These are phyloP conservation scores for Kodamaea alishanica DNA, from an alignment of 1,139 yeast species.

Conservation along the genomic window DNA sequence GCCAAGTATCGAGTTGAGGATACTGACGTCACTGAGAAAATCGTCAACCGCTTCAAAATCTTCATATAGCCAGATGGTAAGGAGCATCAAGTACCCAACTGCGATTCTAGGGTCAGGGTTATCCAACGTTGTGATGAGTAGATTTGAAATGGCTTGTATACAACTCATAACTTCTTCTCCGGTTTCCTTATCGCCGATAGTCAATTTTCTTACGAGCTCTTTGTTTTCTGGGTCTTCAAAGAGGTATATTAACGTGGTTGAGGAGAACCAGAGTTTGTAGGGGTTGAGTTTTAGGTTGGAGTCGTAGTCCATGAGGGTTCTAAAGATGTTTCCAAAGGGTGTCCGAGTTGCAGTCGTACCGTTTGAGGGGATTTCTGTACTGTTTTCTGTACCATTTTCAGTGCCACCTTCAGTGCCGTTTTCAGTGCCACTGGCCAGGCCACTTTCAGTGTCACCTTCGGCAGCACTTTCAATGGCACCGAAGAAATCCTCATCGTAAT, in stretches of 20 bases:
- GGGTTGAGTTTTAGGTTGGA: slow-evolving; percentile 77
- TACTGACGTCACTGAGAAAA: slow-evolving; percentile 65
- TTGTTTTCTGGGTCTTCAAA: slow-evolving; percentile 57
- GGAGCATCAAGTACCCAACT: slow-evolving; percentile 71
- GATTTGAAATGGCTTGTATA: slow-evolving; percentile 76
- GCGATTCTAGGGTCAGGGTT: slow-evolving; percentile 72
- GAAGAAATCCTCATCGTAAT: slow-evolving; percentile 27
- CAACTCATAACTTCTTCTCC: slow-evolving; percentile 76
- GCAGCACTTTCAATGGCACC: slow-evolving; percentile 7
- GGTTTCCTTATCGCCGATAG: slow-evolving; percentile 61
- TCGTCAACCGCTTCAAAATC: slow-evolving; percentile 73
- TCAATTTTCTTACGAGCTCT: slow-evolving; percentile 49
- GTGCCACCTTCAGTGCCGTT: slow-evolving; percentile 1
- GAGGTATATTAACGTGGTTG: slow-evolving; percentile 59
- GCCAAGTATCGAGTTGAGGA: slow-evolving; percentile 63
- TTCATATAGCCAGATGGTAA: slow-evolving; percentile 76
- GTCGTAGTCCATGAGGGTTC: slow-evolving; percentile 73
- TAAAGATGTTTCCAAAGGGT: slow-evolving; percentile 54
- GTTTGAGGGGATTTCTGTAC: neutral
- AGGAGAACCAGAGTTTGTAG: slow-evolving; percentile 82
- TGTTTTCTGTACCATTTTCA: slow-evolving; percentile 1
- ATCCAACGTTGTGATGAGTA: slow-evolving; percentile 63
- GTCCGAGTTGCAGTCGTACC: slow-evolving; percentile 12
- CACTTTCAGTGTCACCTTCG: slow-evolving; percentile 2
- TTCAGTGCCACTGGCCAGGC: neutral